Base-by-base conservation (phyloP, 2,329 filamentous ascomycete species). In the Pyrenophora seminiperda region DNA sequence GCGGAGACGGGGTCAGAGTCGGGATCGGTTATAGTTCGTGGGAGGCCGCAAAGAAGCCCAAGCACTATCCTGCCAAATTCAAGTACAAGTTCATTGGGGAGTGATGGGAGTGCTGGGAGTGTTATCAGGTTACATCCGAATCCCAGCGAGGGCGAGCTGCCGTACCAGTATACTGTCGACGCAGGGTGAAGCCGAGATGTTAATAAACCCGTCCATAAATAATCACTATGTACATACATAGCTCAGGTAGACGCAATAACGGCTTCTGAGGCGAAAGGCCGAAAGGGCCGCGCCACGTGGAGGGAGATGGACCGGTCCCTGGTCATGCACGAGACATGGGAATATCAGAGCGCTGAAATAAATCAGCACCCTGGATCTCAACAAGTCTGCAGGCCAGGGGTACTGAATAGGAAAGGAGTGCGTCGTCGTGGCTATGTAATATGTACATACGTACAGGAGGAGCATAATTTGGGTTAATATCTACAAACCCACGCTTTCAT, bases 41-140 rank as follows among this genome's bases (percentile, higher is more conserved):
- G 38, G 7, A 41, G 49, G 7, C 38, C 61, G 7, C 58, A 58
- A 27, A 54, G 66, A 18, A 69, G 67, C 42, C 68, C 65, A 6
- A 66, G 62, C 9, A 71, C 66, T 2, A 54, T 70, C 9, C 24
- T 70, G 13, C 63, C 65, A 0, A 70, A 66, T 43, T 72, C 67
- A 10, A 68, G 66, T 17, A 55, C 61, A 15, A 66, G 63, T 15
- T 70, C 67, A 36, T 17, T 72, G 29, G 43, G 63, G 2, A 46
- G 47, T 17, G 60, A 47, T 9, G 53, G 56, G 4, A 46, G 47
- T 17, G 60, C 49, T 9, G 53, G 56, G 4, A 67, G 62, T 13
- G 62, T 70, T 7, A 67, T 73, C 2, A 42, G 66, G 9, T 44
- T 72, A 22, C 61, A 58, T 37, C 52, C 49, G 4, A 64, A 56